Evolutionary conservation across 2,329 filamentous ascomycete species (phyloP).

Genomic region (Allantophomopsis cytisporea): DNA sequence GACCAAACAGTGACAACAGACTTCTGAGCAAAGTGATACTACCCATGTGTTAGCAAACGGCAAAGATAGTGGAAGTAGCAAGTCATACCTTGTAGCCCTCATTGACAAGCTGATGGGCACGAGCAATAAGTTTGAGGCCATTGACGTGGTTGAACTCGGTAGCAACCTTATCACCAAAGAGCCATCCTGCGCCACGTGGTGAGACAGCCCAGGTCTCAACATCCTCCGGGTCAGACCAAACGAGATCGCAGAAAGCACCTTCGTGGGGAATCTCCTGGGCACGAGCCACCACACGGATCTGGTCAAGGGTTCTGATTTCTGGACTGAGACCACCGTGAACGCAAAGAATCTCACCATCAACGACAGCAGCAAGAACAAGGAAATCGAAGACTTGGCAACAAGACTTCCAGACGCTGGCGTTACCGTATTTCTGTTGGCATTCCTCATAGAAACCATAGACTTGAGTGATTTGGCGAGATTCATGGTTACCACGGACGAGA

Average conservation of each 20-base stretch:
- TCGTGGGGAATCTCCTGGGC: conserved; percentile 68
- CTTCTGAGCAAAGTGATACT: conserved; percentile 91
- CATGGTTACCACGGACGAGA: conserved; percentile 61
- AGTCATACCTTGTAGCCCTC: conserved; percentile 54
- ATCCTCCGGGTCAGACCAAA: conserved; percentile 64
- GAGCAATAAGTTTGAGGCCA: conserved; percentile 55
- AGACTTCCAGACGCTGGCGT: conserved; percentile 67
- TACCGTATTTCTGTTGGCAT: conserved; percentile 65
- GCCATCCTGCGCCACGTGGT: conserved; percentile 48
- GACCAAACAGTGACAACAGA: conserved; percentile 81
- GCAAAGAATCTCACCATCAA: conserved; percentile 62
- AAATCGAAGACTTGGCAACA: conserved; percentile 72
- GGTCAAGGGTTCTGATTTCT: conserved; percentile 61
- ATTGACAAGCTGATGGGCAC: conserved; percentile 64
- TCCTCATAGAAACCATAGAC: conserved; percentile 73
- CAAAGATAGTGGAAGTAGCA: not conserved
- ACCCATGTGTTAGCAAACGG: conserved; percentile 14
- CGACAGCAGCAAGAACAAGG: conserved; percentile 58
- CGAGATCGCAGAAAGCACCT: conserved; percentile 63
- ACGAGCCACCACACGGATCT: conserved; percentile 60
- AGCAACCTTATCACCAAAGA: conserved; percentile 48
- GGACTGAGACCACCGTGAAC: conserved; percentile 60
- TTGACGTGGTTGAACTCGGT: conserved; percentile 71
- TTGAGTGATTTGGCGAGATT: conserved; percentile 65
- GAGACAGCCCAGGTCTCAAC: conserved; percentile 60